A percentile compares a stretch with the other conserved stretches of the same genome.
These are phyloP conservation scores for Fragilariopsis cylindrus DNA, from an alignment of 108 stramenopile genomes.

Conservation along the genomic window DNA sequence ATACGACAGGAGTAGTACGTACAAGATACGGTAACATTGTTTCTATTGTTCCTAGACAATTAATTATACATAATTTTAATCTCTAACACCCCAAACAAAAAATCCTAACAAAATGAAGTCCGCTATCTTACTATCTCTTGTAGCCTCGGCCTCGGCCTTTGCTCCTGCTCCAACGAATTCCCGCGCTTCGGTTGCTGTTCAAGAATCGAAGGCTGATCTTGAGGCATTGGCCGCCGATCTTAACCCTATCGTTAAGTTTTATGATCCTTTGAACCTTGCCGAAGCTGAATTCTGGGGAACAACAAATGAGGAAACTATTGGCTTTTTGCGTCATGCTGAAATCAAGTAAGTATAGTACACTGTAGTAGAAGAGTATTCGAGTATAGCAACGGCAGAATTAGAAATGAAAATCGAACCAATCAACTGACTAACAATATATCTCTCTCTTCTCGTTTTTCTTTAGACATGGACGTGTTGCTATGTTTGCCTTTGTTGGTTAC, in stretches of 20 bases:
- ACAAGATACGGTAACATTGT: too few species aligned
- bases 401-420: background rate
- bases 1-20: too few species aligned
- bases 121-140: conserved; percentile 39
- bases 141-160: conserved; percentile 56
- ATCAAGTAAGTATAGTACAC: conserved; percentile 52
- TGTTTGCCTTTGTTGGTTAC: conserved; percentile 74
- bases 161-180: conserved; percentile 38
- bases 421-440: background rate
- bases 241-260: conserved; percentile 67
- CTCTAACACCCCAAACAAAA: conserved; percentile 12
- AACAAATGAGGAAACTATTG: conserved; percentile 69
- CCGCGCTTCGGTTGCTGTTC: conserved; percentile 41
- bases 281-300: conserved; percentile 69
- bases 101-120: conserved; percentile 44
- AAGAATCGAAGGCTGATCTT: conserved; percentile 73
- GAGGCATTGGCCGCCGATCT: conserved; percentile 66
- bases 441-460: background rate
- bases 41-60: background rate
- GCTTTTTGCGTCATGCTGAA: conserved; percentile 74
- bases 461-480: conserved; percentile 77
- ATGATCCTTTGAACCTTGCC: conserved; percentile 73
- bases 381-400: too few species aligned
- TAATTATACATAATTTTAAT: background rate
- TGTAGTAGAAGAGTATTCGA: background rate